Evolutionary conservation across 345 rosid genomes (phyloP).

Genomic region (Brassica napus): Da-Ae NC_063447.1:23336001-23336500

Average conservation of each 20-base stretch:
- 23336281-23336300: background rate
- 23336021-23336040: slow-evolving; percentile 53
- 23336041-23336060: slow-evolving; percentile 64
- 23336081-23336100: slow-evolving; percentile 10
- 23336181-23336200: slow-evolving; percentile 3
- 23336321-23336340: slow-evolving; percentile 49
- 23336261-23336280: background rate
- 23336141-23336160: slow-evolving; percentile 5
- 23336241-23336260: no score
- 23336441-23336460: slow-evolving; percentile 83
- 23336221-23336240: background rate
- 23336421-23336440: background rate
- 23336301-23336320: slow-evolving; percentile 55
- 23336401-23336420: slow-evolving; percentile 54
- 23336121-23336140: background rate
- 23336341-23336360: slow-evolving; percentile 66
- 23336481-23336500: slow-evolving; percentile 73
- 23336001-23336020: slow-evolving; percentile 64
- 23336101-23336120: slow-evolving; percentile 7
- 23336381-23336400: slow-evolving; percentile 81
- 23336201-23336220: slow-evolving; percentile 1
- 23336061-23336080: slow-evolving; percentile 39
- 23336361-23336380: slow-evolving; percentile 71
- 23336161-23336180: background rate
- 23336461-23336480: slow-evolving; percentile 55